phyloP scores from a whole-genome alignment of 2,329 filamentous ascomycete species.

The Aspergillus flavus region DNA sequence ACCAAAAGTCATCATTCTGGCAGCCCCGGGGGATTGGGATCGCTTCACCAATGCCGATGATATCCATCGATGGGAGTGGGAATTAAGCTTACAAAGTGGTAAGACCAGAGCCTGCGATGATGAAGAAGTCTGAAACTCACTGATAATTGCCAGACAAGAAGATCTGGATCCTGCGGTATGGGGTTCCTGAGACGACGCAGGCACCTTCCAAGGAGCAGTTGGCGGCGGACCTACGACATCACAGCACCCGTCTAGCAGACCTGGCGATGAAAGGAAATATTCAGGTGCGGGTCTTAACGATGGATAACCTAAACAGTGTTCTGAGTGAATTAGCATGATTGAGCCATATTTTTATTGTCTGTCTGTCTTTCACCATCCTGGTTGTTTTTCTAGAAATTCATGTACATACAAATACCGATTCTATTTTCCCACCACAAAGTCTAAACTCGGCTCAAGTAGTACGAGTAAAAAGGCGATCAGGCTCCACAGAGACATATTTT shows the following conservation, averaged over 20 bases:
- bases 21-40: not conserved
- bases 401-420: too few relatives aligned
- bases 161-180: not conserved
- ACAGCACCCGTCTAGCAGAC: not conserved
- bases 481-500: too few relatives aligned
- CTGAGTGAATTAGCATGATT: not conserved
- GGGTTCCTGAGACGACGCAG: not conserved
- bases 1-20: not conserved
- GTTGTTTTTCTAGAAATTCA: too few relatives aligned
- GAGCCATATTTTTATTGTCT: not conserved
- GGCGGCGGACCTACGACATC: not conserved
- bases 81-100: not conserved
- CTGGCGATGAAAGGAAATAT: not conserved
- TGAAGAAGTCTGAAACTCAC: not conserved
- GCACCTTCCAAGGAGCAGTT: not conserved
- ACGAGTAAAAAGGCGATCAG: too few relatives aligned
- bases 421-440: too few relatives aligned
- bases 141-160: not conserved
- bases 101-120: not conserved
- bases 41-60: not conserved
- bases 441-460: too few relatives aligned
- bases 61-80: not conserved
- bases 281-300: not conserved
- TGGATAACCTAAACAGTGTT: not conserved
- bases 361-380: too few relatives aligned